phyloP scores from a whole-genome alignment of 2,329 filamentous ascomycete species.

The Botrytis aclada region DNA sequence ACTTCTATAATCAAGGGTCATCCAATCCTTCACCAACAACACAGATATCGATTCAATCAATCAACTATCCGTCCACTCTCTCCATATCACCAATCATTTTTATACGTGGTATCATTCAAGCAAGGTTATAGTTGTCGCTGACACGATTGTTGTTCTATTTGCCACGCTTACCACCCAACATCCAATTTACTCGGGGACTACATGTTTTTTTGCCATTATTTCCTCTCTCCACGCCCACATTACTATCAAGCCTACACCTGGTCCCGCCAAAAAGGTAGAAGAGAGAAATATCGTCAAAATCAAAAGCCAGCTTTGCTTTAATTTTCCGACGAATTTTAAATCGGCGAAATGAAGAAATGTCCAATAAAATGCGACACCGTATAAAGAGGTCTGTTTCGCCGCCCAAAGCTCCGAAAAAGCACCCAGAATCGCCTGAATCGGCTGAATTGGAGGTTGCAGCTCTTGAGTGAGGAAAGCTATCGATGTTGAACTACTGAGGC shows the following conservation, averaged over 20 bases:
- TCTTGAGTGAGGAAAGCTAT: constrained; percentile 7
- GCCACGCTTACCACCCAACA: too few relatives aligned
- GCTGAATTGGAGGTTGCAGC: not conserved
- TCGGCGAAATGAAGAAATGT: constrained; percentile 37
- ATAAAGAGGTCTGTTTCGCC: constrained; percentile 23
- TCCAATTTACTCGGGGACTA: not conserved
- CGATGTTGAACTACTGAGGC: constrained; percentile 29
- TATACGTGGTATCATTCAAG: not conserved
- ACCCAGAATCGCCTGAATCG: not conserved
- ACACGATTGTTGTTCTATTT: not conserved
- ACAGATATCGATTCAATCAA: not conserved
- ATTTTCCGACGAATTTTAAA: constrained; percentile 37
- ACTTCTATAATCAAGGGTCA: not conserved
- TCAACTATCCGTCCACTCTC: not conserved
- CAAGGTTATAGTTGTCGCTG: not conserved
- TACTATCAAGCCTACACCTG: constrained; percentile 35
- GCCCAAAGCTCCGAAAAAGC: not conserved
- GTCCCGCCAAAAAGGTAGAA: constrained; percentile 31
- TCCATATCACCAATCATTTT: not conserved
- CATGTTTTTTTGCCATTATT: constrained; percentile 30
- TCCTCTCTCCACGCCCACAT: constrained; percentile 41
- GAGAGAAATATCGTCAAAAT: constrained; percentile 27
- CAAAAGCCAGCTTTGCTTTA: constrained; percentile 21
- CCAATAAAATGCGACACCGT: constrained; percentile 36
- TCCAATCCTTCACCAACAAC: not conserved